Conservation (phyloP, 2,329 filamentous ascomycete genomes). For the Apiospora koreana region DNA sequence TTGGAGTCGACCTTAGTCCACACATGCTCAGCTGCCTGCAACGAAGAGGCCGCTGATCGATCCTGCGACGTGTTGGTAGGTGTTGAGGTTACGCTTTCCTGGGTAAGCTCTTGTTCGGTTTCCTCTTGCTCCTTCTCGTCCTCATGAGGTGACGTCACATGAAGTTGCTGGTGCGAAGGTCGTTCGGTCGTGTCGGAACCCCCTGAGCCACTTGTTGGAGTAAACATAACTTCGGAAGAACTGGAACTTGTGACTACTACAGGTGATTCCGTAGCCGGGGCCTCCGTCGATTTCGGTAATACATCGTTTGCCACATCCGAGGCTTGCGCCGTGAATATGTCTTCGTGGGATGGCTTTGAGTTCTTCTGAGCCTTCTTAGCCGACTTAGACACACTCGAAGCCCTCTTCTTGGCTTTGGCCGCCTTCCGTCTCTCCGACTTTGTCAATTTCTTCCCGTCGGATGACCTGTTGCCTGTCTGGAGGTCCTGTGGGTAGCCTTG, state of each 20-base stretch:
- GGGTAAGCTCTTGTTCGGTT: not conserved
- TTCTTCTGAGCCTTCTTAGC: not conserved
- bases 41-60: not conserved
- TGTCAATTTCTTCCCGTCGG: not conserved
- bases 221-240: not conserved
- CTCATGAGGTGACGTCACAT: not conserved
- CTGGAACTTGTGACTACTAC: not conserved
- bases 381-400: not conserved
- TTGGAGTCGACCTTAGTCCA: not conserved
- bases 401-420: not conserved
- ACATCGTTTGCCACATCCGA: not conserved
- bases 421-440: not conserved
- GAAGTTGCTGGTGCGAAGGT: not conserved
- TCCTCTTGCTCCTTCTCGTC: not conserved
- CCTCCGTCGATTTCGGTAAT: no score
- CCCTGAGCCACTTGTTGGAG: not conserved
- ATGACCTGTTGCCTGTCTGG: not conserved
- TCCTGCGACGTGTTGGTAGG: not conserved
- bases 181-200: not conserved
- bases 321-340: not conserved
- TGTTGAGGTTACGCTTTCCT: not conserved
- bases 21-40: not conserved
- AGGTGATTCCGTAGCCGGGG: not conserved
- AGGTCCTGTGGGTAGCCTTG: not conserved
- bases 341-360: not conserved